phyloP scores from a whole-genome alignment of 352 stramenopile species.

The Thraustochytrium sp. region DNA sequence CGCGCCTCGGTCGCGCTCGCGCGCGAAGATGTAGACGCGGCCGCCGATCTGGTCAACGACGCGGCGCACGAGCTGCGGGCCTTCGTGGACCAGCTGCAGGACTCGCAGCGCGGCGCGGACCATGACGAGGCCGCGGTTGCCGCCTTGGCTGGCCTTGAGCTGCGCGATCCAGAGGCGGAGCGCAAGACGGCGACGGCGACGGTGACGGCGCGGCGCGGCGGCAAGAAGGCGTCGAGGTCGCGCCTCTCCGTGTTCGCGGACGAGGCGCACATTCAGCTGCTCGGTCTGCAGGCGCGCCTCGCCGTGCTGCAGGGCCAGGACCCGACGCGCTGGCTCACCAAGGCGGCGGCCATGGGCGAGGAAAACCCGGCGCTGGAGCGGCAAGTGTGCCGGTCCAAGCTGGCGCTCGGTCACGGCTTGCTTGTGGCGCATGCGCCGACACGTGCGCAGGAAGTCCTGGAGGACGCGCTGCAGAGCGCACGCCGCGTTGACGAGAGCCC shows the following conservation, averaged over 20 bases:
- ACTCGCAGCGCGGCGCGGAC: neutral
- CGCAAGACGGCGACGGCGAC: neutral
- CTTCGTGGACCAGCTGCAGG: neutral
- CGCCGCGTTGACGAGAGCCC: neutral
- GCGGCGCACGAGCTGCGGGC: neutral
- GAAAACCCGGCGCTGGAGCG: neutral
- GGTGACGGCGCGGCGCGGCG: neutral
- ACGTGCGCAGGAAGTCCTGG: neutral
- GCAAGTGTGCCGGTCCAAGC: neutral
- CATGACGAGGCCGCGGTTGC: neutral
- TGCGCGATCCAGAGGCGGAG: neutral
- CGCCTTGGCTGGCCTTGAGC: neutral
- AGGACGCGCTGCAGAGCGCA: neutral
- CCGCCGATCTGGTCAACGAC: neutral
- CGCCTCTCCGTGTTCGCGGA: neutral
- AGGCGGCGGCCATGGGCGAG: neutral
- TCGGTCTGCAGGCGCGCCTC: neutral
- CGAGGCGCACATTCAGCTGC: neutral
- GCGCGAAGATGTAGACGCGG: neutral
- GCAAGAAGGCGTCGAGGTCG: no score
- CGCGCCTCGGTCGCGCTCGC: neutral
- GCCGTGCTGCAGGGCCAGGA: neutral
- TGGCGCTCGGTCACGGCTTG: neutral
- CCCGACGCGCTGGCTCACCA: neutral
- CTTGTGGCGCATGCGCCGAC: neutral